Evolutionary conservation across 768 basidiomycete genomes (phyloP).

Genomic region (Termitomyces sp.): DNA sequence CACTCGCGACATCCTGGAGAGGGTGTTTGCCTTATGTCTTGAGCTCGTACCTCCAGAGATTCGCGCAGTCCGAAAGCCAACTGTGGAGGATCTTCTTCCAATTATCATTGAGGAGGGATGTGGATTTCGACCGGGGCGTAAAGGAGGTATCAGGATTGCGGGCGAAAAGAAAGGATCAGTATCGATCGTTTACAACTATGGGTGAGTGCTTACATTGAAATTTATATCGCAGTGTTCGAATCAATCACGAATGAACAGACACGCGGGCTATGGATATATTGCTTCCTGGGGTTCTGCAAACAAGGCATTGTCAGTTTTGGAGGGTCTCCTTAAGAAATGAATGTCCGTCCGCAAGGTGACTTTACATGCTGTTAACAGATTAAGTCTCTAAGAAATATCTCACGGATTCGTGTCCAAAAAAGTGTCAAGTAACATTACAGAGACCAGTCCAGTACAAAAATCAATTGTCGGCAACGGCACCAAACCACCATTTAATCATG

Average conservation of each 20-base stretch:
- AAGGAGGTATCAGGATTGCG: conserved; percentile 53
- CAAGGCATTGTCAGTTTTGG: conserved; percentile 40
- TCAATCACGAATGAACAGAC: conserved; percentile 27
- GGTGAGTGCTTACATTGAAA: conserved; percentile 29
- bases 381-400: background rate
- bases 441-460: background rate
- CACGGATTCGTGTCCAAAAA: background rate
- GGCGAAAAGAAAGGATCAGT: conserved; percentile 29
- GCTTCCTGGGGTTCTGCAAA: conserved; percentile 62
- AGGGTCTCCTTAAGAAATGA: conserved; percentile 16
- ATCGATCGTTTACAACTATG: conserved; percentile 60
- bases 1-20: conserved; percentile 48
- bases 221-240: background rate
- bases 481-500: conserved; percentile 43
- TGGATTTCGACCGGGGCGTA: conserved; percentile 50
- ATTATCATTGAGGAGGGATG: conserved; percentile 48
- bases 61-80: conserved; percentile 33
- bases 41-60: conserved; percentile 44
- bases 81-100: conserved; percentile 41
- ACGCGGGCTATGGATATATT: conserved; percentile 57
- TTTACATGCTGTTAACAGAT: background rate
- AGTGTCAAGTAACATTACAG: background rate
- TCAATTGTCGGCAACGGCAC: conserved; percentile 8
- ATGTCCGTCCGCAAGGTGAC: background rate
- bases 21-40: conserved; percentile 39